Percentiles rank a stretch among this genome's conserved stretches.
Conservation (phyloP, 1,284 basidiomycete species). For the Ceratobasidium sp. region DNA sequence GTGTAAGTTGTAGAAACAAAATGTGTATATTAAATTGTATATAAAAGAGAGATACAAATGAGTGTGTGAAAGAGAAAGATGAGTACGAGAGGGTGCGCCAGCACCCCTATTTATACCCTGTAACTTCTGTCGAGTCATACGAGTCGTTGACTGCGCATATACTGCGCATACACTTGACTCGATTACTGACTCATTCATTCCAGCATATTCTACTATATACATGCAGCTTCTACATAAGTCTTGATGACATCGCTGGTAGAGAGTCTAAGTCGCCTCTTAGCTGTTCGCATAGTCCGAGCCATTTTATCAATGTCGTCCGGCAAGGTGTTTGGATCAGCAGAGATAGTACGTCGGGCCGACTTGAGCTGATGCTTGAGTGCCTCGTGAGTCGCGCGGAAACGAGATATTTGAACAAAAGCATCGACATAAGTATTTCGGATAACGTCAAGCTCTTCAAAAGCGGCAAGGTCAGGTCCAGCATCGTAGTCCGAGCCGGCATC, state of each 20-base stretch:
- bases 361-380: constrained; percentile 29
- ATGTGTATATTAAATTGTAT: too few relatives aligned
- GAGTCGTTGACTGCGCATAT: too few relatives aligned
- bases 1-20: neutral
- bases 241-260: constrained; percentile 2
- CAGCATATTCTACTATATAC: too few relatives aligned
- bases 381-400: neutral
- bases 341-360: neutral
- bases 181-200: too few relatives aligned
- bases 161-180: too few relatives aligned
- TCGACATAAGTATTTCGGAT: constrained; percentile 30
- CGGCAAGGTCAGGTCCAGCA: neutral
- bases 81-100: too few relatives aligned
- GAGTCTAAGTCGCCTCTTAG: neutral
- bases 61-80: too few relatives aligned
- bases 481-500: too few relatives aligned
- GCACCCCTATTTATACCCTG: too few relatives aligned
- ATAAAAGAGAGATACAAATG: too few relatives aligned
- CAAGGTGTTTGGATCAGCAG: neutral
- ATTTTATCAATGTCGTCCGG: neutral
- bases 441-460: constrained; percentile 7
- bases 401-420: constrained; percentile 27
- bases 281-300: constrained; percentile 21
- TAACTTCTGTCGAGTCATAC: too few relatives aligned
- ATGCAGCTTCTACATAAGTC: neutral